Conservation (phyloP, 805 yeast species). For the Brettanomyces naardenensis region DNA sequence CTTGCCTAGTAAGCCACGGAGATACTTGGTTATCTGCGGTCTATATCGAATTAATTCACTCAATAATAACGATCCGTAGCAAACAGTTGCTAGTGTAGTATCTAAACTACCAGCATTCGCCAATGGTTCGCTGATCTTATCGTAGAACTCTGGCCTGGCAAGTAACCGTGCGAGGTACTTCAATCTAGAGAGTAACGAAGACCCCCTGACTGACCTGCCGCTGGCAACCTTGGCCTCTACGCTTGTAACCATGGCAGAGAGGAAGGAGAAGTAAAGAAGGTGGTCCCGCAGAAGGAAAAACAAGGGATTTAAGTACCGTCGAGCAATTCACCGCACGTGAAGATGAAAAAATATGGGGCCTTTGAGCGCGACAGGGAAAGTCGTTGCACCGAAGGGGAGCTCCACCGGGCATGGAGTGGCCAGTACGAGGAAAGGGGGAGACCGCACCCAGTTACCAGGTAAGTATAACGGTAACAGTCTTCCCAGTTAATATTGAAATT, state of each 20-base stretch:
- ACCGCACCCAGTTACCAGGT: too few species aligned
- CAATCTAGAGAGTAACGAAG: conserved; percentile 3
- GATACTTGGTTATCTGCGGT: conserved; percentile 2
- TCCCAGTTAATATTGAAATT: too few species aligned
- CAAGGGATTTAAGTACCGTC: too few species aligned
- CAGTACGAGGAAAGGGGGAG: too few species aligned
- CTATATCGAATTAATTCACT: conserved; percentile 6
- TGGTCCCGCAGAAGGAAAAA: too few species aligned
- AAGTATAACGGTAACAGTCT: too few species aligned
- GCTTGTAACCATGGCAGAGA: neutral
- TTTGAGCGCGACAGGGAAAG: too few species aligned
- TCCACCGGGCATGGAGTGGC: too few species aligned
- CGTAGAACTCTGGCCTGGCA: conserved; percentile 21
- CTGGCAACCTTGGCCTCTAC: neutral
- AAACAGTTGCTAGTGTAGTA: conserved; percentile 25
- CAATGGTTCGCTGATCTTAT: conserved; percentile 18
- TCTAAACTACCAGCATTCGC: conserved; percentile 22
- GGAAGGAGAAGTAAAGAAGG: too few species aligned
- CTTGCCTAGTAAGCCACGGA: neutral
- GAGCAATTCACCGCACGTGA: too few species aligned
- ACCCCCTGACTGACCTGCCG: neutral
- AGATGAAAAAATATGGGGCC: too few species aligned
- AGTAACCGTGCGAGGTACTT: conserved; percentile 15
- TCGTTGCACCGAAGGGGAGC: too few species aligned
- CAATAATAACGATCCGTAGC: conserved; percentile 24